Base-by-base conservation (phyloP, 495 filamentous ascomycete genomes). In the Trichoderma virens region DNA sequence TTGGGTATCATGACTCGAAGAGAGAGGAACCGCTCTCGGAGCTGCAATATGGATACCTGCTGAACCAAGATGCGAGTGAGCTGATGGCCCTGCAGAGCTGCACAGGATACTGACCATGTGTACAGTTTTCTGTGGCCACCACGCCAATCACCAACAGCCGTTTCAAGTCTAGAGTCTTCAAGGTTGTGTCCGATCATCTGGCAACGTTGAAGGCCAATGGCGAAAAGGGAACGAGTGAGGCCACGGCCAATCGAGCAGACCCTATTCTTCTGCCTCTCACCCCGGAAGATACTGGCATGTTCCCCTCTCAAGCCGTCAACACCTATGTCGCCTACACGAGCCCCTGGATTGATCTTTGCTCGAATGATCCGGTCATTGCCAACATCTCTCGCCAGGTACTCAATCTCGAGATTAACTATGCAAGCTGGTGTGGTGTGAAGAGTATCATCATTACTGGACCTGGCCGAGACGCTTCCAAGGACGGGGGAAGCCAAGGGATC, bases 81-180 rank as follows among this genome's bases (percentile, higher is more conserved):
- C 23, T 56, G 51, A 13, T 14, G 25, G 14, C 1, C 1, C 28
- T 35, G 20, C 61, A 43, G 16, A 8, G 11, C 9, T 23, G 25
- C 25, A 4, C 39, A 20, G 38, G 27, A 43, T 30, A 11, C 61
- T 43, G 16, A 38, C 39, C 35, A 30, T 18, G 14, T 7, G 11
- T 41, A 2, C 23, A 98, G 91, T 98, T 98, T 85, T 88, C 94
- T 73, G 91, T 96, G 82, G 83, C 96, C 69, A 97, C 93, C 0
- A 87, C 86, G 0, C 89, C 90, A 11, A 92, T 98, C 67, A 97
- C 94, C 2, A 97, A 89, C 60, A 70, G 83, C 11, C 81, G 88
- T 69, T 97, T 97, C 71, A 90, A 91, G 70, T 81, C 88, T 25
- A 82, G 91, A 39, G 86, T 98, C 8, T 77, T 89, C 61, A 75